Conservation (phyloP, 83 land plant species). For the Diphasiastrum complanatum region DNA sequence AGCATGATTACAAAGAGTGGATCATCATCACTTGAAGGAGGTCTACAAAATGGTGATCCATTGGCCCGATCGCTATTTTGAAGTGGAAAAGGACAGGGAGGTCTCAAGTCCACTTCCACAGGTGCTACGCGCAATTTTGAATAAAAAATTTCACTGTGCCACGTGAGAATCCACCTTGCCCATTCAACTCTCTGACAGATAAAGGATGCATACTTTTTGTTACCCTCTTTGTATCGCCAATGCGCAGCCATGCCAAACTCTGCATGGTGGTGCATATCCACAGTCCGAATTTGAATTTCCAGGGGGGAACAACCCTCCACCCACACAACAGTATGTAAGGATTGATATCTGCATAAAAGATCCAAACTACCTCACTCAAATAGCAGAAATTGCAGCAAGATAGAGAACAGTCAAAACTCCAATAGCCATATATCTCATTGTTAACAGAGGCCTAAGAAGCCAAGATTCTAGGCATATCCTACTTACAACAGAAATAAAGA, state of each 20-base stretch:
- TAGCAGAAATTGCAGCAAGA: not conserved
- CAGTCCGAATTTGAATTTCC: slow-evolving; percentile 90
- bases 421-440: not conserved
- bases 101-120: slow-evolving; percentile 37
- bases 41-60: slow-evolving; percentile 24
- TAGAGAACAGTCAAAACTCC: not conserved
- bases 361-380: not conserved
- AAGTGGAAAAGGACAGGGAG: slow-evolving; percentile 67
- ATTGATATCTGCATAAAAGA: slow-evolving; percentile 56
- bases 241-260: slow-evolving; percentile 96
- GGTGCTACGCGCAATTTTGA: slow-evolving; percentile 44
- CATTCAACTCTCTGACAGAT: slow-evolving; percentile 86
- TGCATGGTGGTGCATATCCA: slow-evolving; percentile 86
- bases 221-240: slow-evolving; percentile 93
- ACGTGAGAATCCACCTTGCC: slow-evolving; percentile 94
- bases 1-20: slow-evolving; percentile 75
- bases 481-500: not conserved
- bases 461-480: not conserved
- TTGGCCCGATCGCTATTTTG: slow-evolving; percentile 66
- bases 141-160: slow-evolving; percentile 80
- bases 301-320: slow-evolving; percentile 66
- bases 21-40: slow-evolving; percentile 47
- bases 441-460: not conserved
- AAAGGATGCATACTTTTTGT: slow-evolving; percentile 55
- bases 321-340: slow-evolving; percentile 84